Percentiles rank a stretch among this genome's conserved stretches.
Conservation (phyloP, 2,329 filamentous ascomycete genomes). For the Epicoccum nigrum region DNA sequence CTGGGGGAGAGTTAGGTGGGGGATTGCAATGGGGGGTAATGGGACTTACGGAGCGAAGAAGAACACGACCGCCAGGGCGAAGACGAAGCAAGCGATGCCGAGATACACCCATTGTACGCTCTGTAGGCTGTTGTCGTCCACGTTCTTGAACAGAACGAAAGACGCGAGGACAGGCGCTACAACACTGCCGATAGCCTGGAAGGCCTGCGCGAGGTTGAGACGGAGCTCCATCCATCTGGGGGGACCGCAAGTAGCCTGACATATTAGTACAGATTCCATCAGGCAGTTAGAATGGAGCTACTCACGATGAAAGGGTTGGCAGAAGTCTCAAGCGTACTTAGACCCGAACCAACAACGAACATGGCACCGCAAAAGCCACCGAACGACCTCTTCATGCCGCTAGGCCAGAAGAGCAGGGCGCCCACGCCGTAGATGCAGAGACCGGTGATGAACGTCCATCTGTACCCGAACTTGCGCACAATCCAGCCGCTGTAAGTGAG, state of each 20-base stretch:
- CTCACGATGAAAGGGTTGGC: constrained; percentile 55
- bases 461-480: constrained; percentile 65
- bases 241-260: constrained; percentile 61
- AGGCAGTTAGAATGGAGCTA: neutral
- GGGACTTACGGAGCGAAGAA: constrained; percentile 59
- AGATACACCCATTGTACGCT: constrained; percentile 61
- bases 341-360: constrained; percentile 64
- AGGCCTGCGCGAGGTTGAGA: constrained; percentile 64
- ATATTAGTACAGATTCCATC: neutral
- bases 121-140: constrained; percentile 49
- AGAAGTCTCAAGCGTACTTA: constrained; percentile 63
- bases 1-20: neutral
- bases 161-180: constrained; percentile 64
- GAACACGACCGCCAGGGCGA: constrained; percentile 62
- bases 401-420: constrained; percentile 67
- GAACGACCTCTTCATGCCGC: constrained; percentile 65
- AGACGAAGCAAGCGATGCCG: constrained; percentile 65
- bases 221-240: constrained; percentile 63
- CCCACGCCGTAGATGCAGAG: constrained; percentile 65
- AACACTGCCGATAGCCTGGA: constrained; percentile 65
- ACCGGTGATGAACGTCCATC: constrained; percentile 63
- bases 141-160: constrained; percentile 60
- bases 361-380: constrained; percentile 65
- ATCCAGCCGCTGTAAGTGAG: constrained; percentile 66
- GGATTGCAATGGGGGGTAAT: too few species aligned